A percentile compares a stretch with the other conserved stretches of the same genome.
phyloP scores from a whole-genome alignment of 1,139 yeast species.

The Saccharomyces hybrid region DNA sequence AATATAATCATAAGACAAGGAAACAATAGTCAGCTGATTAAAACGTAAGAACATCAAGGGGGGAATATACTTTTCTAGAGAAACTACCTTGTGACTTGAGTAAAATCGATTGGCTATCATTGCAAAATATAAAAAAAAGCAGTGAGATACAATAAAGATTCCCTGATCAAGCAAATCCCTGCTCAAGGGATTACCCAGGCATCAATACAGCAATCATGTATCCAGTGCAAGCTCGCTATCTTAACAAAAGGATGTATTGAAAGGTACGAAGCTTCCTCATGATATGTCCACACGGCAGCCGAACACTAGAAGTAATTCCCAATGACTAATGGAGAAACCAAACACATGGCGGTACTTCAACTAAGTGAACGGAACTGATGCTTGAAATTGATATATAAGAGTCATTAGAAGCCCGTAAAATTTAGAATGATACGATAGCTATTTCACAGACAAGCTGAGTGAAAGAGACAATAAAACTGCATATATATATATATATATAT shows the following conservation, averaged over 20 bases:
- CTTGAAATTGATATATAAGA: neutral
- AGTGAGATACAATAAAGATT: neutral
- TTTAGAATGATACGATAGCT: neutral
- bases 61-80: neutral
- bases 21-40: neutral
- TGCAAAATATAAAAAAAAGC: neutral
- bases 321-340: neutral
- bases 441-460: neutral
- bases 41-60: neutral
- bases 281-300: neutral
- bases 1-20: neutral
- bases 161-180: neutral
- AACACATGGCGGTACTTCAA: neutral
- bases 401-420: neutral
- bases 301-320: neutral
- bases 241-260: neutral
- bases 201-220: neutral
- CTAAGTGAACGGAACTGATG: neutral
- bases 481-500: neutral
- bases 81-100: neutral
- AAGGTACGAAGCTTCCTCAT: neutral
- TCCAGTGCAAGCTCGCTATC: neutral
- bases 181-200: neutral
- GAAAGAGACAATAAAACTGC: neutral
- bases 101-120: neutral